A percentile compares a stretch with the other conserved stretches of the same genome.
phyloP scores from a whole-genome alignment of 148 eudicot genomes.

The Arbutus unedo region DNA sequence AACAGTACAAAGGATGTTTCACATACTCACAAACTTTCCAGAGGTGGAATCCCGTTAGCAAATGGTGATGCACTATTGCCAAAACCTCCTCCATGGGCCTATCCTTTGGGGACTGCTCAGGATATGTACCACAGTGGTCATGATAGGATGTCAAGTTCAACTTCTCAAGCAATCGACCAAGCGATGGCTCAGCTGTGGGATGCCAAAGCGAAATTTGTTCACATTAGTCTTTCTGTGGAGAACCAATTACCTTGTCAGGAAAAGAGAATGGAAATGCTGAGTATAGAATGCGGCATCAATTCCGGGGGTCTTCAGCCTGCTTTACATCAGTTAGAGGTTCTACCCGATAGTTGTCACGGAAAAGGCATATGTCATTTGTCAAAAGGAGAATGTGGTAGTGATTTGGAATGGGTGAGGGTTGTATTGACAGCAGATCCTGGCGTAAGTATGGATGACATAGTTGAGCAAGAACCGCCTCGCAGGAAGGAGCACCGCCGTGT shows the following conservation, averaged over 20 bases:
- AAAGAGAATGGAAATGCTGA: not conserved
- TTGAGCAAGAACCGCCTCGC: slow-evolving; percentile 75
- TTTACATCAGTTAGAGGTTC: slow-evolving; percentile 15
- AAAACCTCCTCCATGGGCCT: slow-evolving; percentile 98
- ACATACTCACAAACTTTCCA: slow-evolving; percentile 64
- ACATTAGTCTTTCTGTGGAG: slow-evolving; percentile 66
- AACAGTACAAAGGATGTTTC: slow-evolving; percentile 64
- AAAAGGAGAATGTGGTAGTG: slow-evolving; percentile 36
- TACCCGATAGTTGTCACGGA: slow-evolving; percentile 26
- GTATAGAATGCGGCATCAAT: slow-evolving; percentile 21
- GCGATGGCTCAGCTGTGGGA: slow-evolving; percentile 92
- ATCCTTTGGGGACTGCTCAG: slow-evolving; percentile 68
- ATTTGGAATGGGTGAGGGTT: slow-evolving; percentile 78
- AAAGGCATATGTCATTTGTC: slow-evolving; percentile 28
- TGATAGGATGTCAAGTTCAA: slow-evolving; percentile 90
- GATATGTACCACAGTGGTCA: slow-evolving; percentile 57
- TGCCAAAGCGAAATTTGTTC: slow-evolving; percentile 85
- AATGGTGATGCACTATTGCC: slow-evolving; percentile 92
- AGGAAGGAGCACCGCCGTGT: slow-evolving; percentile 97
- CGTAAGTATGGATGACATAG: slow-evolving; percentile 80
- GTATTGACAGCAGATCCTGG: slow-evolving; percentile 87
- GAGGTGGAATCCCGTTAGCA: slow-evolving; percentile 92
- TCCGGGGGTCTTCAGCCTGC: slow-evolving; percentile 22
- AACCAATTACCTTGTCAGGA: slow-evolving; percentile 39
- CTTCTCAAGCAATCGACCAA: slow-evolving; percentile 92